Base-by-base conservation (phyloP, 306 rosid genomes). In the Arachis stenosperma region DNA sequence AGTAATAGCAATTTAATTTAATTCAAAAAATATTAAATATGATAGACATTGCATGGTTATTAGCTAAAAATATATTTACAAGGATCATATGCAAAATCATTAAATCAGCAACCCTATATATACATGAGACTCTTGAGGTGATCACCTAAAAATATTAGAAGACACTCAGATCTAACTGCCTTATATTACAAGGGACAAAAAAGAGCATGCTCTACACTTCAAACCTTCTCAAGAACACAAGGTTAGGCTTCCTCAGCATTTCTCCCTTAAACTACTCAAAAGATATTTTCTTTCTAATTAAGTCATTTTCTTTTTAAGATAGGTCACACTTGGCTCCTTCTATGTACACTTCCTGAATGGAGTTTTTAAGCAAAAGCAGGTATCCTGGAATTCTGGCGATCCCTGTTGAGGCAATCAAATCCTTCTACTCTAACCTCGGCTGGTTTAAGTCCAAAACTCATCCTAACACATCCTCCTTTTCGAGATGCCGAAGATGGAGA, bases 401-500 rank as follows among this genome's bases (percentile, higher is more conserved):
- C 98, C 92, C 88, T 85, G 66, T 78, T 86, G 74, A 86, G 98
- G 73, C 96, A 89, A 74, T 92, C 96, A 7, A 92, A 92, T 73
- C 98, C 98, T 80, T 92, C 98, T 84, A 92, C 89, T 86, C 98
- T 92, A 92, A 90, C 98, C 30, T 89, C 81, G n/a, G 92, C 92
- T 0, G 94, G 94, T 74, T 88, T 90, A 50, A 74, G 84, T 46
- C 96, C 98, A 36, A 83, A 85, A 64, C 78, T 86, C 88, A 81
- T 70, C 74, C 96, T 92, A 61, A 70, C 87, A 61, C 87, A 88
- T 9, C 88, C 94, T 36, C 90, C 96, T 73, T 92, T 90, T 7
- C 79, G 81, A 0, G 90, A 78, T 1, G 93, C 79, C 0, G 93
- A 84, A 30, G 90, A 67, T 30, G 92, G 89, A 14, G 96, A 88